A percentile compares a stretch with the other conserved stretches of the same genome.
Conservation (phyloP, 441 rosid genomes). For the Adansonia madagascariensis region DNA sequence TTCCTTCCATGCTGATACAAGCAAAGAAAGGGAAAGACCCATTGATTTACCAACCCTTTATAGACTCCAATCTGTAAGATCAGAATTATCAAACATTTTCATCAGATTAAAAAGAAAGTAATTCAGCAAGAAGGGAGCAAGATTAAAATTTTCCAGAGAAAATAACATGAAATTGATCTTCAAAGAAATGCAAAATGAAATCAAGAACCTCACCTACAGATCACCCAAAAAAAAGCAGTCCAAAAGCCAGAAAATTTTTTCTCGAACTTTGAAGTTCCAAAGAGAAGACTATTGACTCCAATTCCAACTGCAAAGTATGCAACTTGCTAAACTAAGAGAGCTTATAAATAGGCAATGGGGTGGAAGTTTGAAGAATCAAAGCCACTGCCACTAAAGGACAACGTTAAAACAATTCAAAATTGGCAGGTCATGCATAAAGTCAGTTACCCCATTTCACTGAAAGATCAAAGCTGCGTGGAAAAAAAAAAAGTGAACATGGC, state of each 20-base stretch:
- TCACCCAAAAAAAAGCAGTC: no score
- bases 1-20: slow-evolving; percentile 36
- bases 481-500: neutral
- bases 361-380: slow-evolving; percentile 33
- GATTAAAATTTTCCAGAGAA: neutral
- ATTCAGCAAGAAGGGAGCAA: neutral
- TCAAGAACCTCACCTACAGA: neutral
- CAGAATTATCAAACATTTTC: slow-evolving; percentile 19
- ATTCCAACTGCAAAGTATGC: neutral
- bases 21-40: slow-evolving; percentile 45
- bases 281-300: slow-evolving; percentile 13
- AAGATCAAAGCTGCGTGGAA: neutral
- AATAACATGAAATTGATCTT: neutral
- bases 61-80: neutral
- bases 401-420: slow-evolving; percentile 24
- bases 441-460: neutral
- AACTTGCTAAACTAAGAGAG: neutral
- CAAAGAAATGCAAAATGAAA: neutral
- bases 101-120: neutral
- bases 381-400: neutral
- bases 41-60: slow-evolving; percentile 24
- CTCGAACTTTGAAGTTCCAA: neutral
- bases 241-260: neutral
- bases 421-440: slow-evolving; percentile 12
- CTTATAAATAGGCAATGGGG: slow-evolving; percentile 19